A percentile compares a stretch with the other conserved stretches of the same genome.
Conservation (phyloP, 139 green algal genomes). For the Eudorina sp. region DNA sequence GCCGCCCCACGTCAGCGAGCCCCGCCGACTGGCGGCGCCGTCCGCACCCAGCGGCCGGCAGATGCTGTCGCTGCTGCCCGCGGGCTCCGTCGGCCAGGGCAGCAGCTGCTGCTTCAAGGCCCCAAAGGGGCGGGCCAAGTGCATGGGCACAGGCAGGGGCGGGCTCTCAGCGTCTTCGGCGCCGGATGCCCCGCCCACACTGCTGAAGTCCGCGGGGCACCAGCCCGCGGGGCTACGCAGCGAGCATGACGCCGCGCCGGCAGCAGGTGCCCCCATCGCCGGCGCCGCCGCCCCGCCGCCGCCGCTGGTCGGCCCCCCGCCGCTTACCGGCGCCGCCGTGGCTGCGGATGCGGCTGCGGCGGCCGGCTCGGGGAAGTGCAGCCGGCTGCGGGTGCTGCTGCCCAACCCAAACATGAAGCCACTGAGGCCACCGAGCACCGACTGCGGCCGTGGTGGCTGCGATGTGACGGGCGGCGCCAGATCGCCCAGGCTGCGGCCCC, state of each 20-base stretch:
- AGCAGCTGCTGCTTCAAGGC: neutral
- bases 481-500: neutral
- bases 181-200: neutral
- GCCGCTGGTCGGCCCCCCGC: no score
- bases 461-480: neutral
- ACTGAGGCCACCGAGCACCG: neutral
- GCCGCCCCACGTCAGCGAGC: neutral
- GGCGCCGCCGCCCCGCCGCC: neutral
- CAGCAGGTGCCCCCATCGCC: no score
- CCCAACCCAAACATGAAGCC: no score
- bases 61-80: neutral
- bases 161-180: neutral
- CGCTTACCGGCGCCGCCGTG: no score
- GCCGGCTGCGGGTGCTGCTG: neutral
- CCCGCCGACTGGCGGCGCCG: neutral
- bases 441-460: neutral
- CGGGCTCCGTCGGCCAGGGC: neutral
- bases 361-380: neutral
- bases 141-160: neutral
- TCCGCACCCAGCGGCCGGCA: neutral
- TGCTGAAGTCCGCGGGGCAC: neutral
- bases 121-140: no score
- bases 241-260: neutral
- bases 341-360: neutral
- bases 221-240: neutral